Evolutionary conservation across 78 protist species (phyloP), one percentile per base, ranked within the genome.

Genomic region (Dictyostelium capitatum): DNA sequence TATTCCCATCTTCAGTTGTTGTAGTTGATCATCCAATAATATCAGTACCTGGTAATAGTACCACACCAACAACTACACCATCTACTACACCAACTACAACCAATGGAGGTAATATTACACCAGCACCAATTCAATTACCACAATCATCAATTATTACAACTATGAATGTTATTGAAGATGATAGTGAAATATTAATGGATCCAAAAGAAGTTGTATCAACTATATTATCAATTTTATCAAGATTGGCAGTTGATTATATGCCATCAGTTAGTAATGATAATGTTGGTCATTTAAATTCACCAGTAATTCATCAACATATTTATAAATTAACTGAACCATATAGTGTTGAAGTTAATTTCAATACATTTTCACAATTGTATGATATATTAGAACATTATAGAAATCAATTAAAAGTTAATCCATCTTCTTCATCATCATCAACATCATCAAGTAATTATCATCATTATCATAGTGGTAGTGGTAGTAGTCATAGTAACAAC

Each of bases 141-240:
- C 64, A 59, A 50, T 43, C 82, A 50, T 46, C 79, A 11, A 20
- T 77, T 11, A 53, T 41, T 47, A 30, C 80, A 62, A 64, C 74
- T 20, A 81, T 80, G 77, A 72, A 28, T 20, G 9, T 53, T 28
- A 6, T 11, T 11, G 12, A 62, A 25, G 32, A 69, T n/a, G 46
- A 56, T 46, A 19, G n/a, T 43, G 93, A 79, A 4, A 30, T 15
- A 72, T 43, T 50, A 28, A 69, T 90, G 74, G 90, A 90, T 10
- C 95, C 95, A 48, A 90, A 90, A 30, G 82, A 82, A 50, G 80
- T 90, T 2, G 95, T 90, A 7, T 82, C 89, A 23, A 81, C 90
- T 25, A 74, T 90, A 14, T 47, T 90, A 12, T 83, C 75, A 19
- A 90, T 73, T 19, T 32, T 90, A 28, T 74, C 83, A 30, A 10